Evolutionary conservation across 139 green algal species (phyloP), one percentile per base, ranked within the genome.

Genomic region (Nannochloris sp.): DNA sequence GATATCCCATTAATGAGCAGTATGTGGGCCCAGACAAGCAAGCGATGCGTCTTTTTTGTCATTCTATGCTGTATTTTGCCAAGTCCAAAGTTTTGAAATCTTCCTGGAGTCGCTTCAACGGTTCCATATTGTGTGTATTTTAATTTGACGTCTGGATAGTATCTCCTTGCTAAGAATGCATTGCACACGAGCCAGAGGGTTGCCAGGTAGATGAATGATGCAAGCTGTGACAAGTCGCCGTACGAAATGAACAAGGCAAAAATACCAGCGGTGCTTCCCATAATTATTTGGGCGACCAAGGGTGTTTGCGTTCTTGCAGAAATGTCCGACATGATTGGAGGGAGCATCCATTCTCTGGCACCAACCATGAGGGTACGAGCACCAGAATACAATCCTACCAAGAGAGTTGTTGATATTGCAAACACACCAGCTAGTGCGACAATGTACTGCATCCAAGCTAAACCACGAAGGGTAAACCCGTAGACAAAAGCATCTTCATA

Each of bases 291-390:
- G 5, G 71, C 71, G 31, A 73, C 11, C 23, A 78, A 28, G 3
- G 71, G 71, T 23, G 71, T 78, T 59, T 78, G 71, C 10, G 65
- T 73, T 26, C 65, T 43, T 1, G 44, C 28, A 3, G 61, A 70
- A 49, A 78, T 61, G 20, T 14, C 13, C 2, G 71, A 65, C 51
- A 78, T 56, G 26, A 66, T 56, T 36, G 71, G 71, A 11, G 71
- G 71, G 48, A 78, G 61, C 58, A 78, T 37, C 71, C 71, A 78
- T 45, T 68, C 59, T 25, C 71, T 44, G 10, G 48, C 49, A 20
- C 40, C 59, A 1, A 62, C 65, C 71, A 78, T 78, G 49, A 66
- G 59, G 17, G 73, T 50, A 44, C 71, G 71, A 1, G 59, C 60
- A 1, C 59, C 3, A 1, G 59, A 69, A 55, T 74, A 78, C 17